Evolutionary conservation across 441 rosid species (phyloP), one percentile per base, ranked within the genome.

Genomic region (Melastoma candidum): DNA sequence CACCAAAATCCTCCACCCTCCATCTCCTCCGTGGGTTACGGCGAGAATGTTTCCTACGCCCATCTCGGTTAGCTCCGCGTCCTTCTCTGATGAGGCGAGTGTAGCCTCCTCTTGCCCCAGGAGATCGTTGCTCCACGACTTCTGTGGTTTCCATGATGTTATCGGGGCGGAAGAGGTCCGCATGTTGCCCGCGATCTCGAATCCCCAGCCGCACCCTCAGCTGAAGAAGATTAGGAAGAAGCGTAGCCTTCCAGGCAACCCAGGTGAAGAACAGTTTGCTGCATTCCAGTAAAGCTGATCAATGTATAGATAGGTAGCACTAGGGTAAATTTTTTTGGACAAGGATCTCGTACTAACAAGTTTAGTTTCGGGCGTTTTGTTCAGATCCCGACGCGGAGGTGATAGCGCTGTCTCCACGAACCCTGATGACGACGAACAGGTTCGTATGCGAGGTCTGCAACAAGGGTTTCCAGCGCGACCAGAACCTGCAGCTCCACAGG

Each of bases 361-460:
- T 17, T 17, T 17, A 17, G 27, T 14, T 39, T 54, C 7, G 11
- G 39, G 48, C 59, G 46, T 50, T 62, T 11, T 45, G 9, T 25
- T 49, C 63, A 87, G 96, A 87, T 71, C 94, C 94, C 49, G 90
- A 84, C 52, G 88, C 96, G 4, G 96, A 87, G 59, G 89, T 87
- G 74, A 71, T 87, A 12, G 90, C 90, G 53, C 70, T 87, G 49
- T 87, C 96, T 7, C 96, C 96, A 58, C 79, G 67, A 64, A 60
- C 96, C 17, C 74, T 87, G 45, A 47, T 87, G 57, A 83, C 96
- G 11, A 87, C 94, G 24, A 84, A 87, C 74, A 77, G 96, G 73
- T 87, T 82, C 54, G 76, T 87, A 25, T 87, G 96, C 74, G 96
- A 87, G 85, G 72, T 82, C 71, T 87, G 96, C 67, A 87, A 81